phyloP scores from a whole-genome alignment of 805 yeast genomes.

The Ogataea allantospora region DNA sequence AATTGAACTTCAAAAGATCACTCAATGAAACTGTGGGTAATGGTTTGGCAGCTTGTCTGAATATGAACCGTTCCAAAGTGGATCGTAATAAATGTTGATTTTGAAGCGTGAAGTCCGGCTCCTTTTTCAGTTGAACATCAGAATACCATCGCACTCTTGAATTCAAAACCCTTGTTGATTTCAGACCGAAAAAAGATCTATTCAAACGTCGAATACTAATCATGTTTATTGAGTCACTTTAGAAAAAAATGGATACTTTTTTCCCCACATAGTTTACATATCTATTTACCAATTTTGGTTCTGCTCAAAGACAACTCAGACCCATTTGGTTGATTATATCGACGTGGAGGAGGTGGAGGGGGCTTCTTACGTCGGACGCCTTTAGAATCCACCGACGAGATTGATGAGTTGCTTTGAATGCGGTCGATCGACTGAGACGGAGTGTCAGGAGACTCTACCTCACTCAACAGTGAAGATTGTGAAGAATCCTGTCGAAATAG shows the following conservation, averaged over 20 bases:
- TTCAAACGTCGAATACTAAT: slow-evolving; percentile 1
- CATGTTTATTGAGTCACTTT: slow-evolving; percentile 1
- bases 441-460: slow-evolving; percentile 16
- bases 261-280: slow-evolving; percentile 3
- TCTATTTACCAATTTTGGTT: slow-evolving; percentile 12
- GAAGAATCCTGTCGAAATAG: slow-evolving; percentile 13
- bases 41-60: slow-evolving; percentile 51
- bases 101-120: slow-evolving; percentile 11
- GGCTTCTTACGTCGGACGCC: slow-evolving; percentile 16
- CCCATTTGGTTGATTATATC: slow-evolving; percentile 9
- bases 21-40: slow-evolving; percentile 54
- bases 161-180: too few relatives aligned
- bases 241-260: not conserved
- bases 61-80: slow-evolving; percentile 52
- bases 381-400: slow-evolving; percentile 17
- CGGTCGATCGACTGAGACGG: slow-evolving; percentile 10
- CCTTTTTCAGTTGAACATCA: not conserved
- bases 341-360: slow-evolving; percentile 25
- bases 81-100: slow-evolving; percentile 19
- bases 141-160: not conserved
- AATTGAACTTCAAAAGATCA: slow-evolving; percentile 46
- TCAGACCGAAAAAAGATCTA: not conserved
- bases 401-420: slow-evolving; percentile 16
- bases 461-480: slow-evolving; percentile 18
- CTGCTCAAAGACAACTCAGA: slow-evolving; percentile 23